phyloP scores from a whole-genome alignment of 305 asterid species.

The Solanum hybrid region DNA sequence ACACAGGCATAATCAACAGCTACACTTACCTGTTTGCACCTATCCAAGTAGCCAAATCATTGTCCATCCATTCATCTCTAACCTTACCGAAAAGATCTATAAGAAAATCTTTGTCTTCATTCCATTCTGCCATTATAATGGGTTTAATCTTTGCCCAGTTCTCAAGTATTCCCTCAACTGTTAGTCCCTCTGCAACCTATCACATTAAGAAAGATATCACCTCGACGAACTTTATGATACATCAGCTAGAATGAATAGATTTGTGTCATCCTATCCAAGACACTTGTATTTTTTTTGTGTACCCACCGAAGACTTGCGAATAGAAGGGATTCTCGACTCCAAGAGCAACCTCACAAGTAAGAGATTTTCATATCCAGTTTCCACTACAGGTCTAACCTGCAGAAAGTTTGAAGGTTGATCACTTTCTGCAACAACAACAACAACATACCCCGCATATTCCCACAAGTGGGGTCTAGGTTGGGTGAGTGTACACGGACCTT shows the following conservation, averaged over 20 bases:
- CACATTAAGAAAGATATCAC: constrained; percentile 14
- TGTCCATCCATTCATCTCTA: constrained; percentile 89
- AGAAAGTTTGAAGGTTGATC: constrained; percentile 16
- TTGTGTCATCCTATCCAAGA: not conserved
- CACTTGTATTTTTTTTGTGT: constrained; percentile 1
- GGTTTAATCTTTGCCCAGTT: constrained; percentile 76
- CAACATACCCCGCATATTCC: not conserved
- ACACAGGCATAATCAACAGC: not conserved
- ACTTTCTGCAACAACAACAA: not conserved
- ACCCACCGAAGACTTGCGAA: constrained; percentile 78
- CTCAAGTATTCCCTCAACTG: constrained; percentile 56
- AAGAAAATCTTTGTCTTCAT: constrained; percentile 55
- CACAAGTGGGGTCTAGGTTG: not conserved
- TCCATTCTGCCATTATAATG: constrained; percentile 71
- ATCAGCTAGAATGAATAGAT: not conserved
- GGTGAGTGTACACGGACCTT: not conserved
- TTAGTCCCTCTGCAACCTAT: constrained; percentile 82
- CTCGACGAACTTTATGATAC: constrained; percentile 7
- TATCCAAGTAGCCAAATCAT: constrained; percentile 73
- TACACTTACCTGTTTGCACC: constrained; percentile 64
- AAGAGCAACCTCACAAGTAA: constrained; percentile 79
- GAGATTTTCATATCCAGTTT: constrained; percentile 87
- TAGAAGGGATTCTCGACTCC: constrained; percentile 61
- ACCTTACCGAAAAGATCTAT: constrained; percentile 89
- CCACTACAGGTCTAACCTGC: constrained; percentile 96